These are phyloP conservation scores for Phytophthora colocasiae DNA, from an alignment of 352 stramenopile species.

Conservation along the genomic window DNA sequence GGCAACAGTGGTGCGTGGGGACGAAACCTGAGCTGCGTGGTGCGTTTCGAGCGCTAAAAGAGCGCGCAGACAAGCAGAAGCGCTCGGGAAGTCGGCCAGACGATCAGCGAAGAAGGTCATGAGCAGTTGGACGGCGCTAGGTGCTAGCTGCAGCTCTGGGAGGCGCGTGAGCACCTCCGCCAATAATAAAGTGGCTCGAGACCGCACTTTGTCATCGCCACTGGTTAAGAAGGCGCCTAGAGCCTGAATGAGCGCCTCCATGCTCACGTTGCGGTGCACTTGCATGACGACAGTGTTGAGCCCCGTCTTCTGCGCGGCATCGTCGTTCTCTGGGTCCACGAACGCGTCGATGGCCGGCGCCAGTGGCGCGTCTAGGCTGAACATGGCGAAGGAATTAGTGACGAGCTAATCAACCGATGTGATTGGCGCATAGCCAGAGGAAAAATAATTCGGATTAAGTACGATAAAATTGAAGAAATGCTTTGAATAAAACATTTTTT, in stretches of 20 bases:
- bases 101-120: slow-evolving; percentile 88
- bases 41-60: slow-evolving; percentile 77
- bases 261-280: slow-evolving; percentile 75
- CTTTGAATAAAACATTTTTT: no score
- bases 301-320: slow-evolving; percentile 83
- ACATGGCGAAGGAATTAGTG: slow-evolving; percentile 43
- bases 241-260: slow-evolving; percentile 84
- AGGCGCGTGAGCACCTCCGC: slow-evolving; percentile 90
- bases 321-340: slow-evolving; percentile 86
- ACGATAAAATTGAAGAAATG: no score
- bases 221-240: slow-evolving; percentile 77
- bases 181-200: slow-evolving; percentile 83
- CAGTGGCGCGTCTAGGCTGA: slow-evolving; percentile 85
- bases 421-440: no score
- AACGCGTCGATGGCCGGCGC: slow-evolving; percentile 88
- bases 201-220: slow-evolving; percentile 81
- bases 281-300: slow-evolving; percentile 92
- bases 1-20: slow-evolving; percentile 53
- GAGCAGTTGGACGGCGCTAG: slow-evolving; percentile 76
- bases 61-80: slow-evolving; percentile 77
- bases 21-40: slow-evolving; percentile 66
- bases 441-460: no score
- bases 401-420: slow-evolving; percentile 7
- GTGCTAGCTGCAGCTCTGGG: slow-evolving; percentile 80
- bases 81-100: slow-evolving; percentile 85